Conservation (phyloP, 805 yeast genomes). For the Ogataea ganodermae region DNA sequence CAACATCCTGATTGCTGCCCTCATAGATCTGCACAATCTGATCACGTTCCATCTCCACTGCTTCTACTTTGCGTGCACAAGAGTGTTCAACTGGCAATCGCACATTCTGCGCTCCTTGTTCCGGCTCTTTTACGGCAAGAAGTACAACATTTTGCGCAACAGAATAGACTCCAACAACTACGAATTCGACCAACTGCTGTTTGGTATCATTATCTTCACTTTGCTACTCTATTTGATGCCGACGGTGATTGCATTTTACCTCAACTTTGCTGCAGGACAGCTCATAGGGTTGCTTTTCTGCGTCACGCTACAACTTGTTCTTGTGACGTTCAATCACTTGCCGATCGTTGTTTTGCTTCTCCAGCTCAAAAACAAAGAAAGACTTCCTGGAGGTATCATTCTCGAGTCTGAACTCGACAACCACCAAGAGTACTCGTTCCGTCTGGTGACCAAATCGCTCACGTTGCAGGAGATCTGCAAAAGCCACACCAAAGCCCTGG, state of each 20-base stretch:
- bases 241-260: conserved; percentile 82
- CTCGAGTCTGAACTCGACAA: conserved; percentile 28
- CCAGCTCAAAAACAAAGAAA: conserved; percentile 74
- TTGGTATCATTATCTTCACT: conserved; percentile 88
- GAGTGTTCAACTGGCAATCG: conserved; percentile 75
- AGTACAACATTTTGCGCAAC: conserved; percentile 77
- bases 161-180: conserved; percentile 85
- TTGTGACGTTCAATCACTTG: conserved; percentile 74
- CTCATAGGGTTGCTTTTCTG: conserved; percentile 49
- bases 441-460: conserved; percentile 30
- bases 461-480: conserved; percentile 28
- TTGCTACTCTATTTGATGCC: conserved; percentile 78
- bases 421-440: conserved; percentile 17
- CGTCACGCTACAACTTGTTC: conserved; percentile 56
- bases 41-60: conserved; percentile 71
- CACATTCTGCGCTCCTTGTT: conserved; percentile 69
- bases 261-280: conserved; percentile 65
- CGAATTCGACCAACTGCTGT: conserved; percentile 79
- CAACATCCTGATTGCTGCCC: conserved; percentile 65
- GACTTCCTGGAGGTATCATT: conserved; percentile 55
- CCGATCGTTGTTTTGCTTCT: conserved; percentile 84
- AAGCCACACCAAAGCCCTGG: conserved; percentile 33
- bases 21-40: conserved; percentile 64
- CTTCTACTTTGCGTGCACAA: conserved; percentile 77
- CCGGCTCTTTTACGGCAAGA: conserved; percentile 85